Base-by-base conservation (phyloP, 768 basidiomycete genomes). In the Mycena vitilis region DNA sequence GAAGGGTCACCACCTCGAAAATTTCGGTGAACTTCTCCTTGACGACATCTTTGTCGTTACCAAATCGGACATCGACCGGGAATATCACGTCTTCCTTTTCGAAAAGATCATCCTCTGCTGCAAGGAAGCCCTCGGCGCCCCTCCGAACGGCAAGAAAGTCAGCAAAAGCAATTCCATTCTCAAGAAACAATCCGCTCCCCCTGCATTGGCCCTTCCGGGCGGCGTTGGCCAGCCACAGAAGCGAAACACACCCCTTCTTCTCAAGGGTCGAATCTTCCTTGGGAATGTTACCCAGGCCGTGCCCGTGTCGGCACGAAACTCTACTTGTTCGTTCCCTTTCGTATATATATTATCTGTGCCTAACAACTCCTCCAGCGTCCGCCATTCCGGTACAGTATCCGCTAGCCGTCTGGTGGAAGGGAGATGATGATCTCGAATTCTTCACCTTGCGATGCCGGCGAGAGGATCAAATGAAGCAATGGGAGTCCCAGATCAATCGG, bases 51-150 rank as follows among this genome's bases (percentile, higher is more conserved):
- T 99, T 79, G 89, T 91, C 65, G 98, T 99, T 65, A 97, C 93
- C 74, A 99, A 99, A 81, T 93, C 92, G 56, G 96, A 96, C 66
- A 93, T 96, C 74, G 96, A 98, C 78, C 89, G 98, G 73, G 98
- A 99, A 79, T 99, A 99, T 75, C 95, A 97, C 73, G 96, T 99
- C 65, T 99, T 98, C 86, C 85, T 99, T 42, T 99, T 99, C 73
- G 96, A 99, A 82, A 95, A 95, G 83, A 99, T 99, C 79, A 95
- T 99, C 72, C 87, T 99, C 23, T 99, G 98, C 81, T 99, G 98
- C 85, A 99, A 99, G 79, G 98, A 99, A 78, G 91, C 92, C 8
- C 76, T 85, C 18, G 84, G 85, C 7, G 84, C 85, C 8, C 83
- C 86, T 13, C 83, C 85, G 42, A 89, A 86, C 69, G 85, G 86